phyloP scores from a whole-genome alignment of 2,329 filamentous ascomycete genomes.

The Monilinia vaccinii-corymbosi region DNA sequence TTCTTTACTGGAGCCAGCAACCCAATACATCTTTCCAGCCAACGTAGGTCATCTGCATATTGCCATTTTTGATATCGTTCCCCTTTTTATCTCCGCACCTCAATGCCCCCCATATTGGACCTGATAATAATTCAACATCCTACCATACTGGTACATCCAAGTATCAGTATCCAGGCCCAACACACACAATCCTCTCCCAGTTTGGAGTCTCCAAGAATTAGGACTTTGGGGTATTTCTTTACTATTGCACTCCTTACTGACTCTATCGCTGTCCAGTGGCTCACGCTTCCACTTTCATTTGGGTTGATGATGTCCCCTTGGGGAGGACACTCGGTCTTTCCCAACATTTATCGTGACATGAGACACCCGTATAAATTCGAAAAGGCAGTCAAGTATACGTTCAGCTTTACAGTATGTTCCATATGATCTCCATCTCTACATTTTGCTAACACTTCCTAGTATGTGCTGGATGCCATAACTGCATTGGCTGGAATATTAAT shows the following conservation, averaged over 20 bases:
- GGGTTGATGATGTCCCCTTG: slow-evolving; percentile 80
- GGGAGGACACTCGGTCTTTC: slow-evolving; percentile 62
- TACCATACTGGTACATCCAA: not conserved
- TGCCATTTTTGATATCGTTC: not conserved
- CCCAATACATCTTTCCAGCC: slow-evolving; percentile 71
- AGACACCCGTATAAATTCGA: slow-evolving; percentile 62
- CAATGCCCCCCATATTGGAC: not conserved
- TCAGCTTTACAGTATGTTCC: slow-evolving; percentile 65
- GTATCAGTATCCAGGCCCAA: not conserved
- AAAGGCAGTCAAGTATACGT: slow-evolving; percentile 67
- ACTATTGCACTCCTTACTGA: not conserved
- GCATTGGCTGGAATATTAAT: slow-evolving; percentile 81
- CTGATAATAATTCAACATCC: not conserved
- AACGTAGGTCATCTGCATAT: slow-evolving; percentile 35
- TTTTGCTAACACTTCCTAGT: slow-evolving; percentile 37
- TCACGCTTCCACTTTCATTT: slow-evolving; percentile 74
- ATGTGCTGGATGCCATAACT: slow-evolving; percentile 70
- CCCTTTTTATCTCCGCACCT: not conserved
- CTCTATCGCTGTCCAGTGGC: slow-evolving; percentile 42
- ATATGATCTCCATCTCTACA: not conserved
- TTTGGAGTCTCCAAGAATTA: not conserved
- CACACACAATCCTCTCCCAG: not conserved
- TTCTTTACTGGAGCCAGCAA: slow-evolving; percentile 71
- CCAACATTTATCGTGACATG: slow-evolving; percentile 75
- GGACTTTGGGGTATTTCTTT: not conserved